Conservation (phyloP, 371 early-diverging fungal species). For the Mucor indicus region DNA sequence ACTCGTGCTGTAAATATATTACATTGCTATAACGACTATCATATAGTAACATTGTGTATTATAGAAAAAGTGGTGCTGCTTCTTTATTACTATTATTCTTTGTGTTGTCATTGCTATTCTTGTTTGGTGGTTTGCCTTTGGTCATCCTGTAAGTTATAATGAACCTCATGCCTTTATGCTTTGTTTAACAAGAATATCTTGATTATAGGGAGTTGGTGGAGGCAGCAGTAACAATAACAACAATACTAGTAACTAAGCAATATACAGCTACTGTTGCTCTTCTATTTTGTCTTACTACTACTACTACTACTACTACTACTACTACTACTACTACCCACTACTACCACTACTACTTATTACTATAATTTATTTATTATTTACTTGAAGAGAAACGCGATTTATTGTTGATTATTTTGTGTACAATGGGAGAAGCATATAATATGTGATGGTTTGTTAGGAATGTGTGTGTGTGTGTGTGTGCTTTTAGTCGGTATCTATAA, state of each 20-base stretch:
- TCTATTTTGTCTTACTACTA: too few relatives aligned
- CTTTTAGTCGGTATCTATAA: constrained; percentile 20
- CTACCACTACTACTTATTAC: too few relatives aligned
- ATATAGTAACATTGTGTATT: background rate
- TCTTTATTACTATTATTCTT: constrained; percentile 50
- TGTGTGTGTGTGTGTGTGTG: too few relatives aligned
- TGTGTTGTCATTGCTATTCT: constrained; percentile 49
- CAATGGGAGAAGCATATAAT: background rate
- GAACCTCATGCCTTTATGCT: background rate
- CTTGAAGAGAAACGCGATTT: too few relatives aligned
- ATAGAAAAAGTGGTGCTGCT: constrained; percentile 70
- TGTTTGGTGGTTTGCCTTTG: constrained; percentile 53
- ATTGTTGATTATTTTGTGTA: too few relatives aligned
- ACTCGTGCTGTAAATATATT: constrained; percentile 65
- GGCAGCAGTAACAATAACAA: background rate
- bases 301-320: too few relatives aligned
- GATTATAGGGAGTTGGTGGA: constrained; percentile 14
- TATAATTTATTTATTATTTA: too few relatives aligned
- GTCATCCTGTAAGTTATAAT: constrained; percentile 27
- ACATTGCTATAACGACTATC: background rate
- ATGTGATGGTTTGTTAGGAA: too few relatives aligned
- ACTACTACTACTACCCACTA: too few relatives aligned
- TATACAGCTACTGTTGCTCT: too few relatives aligned
- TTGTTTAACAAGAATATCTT: too few relatives aligned
- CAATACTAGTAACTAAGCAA: too few relatives aligned